phyloP scores from a whole-genome alignment of 129 eudicot genomes.

The Flaveria trinervia region DNA sequence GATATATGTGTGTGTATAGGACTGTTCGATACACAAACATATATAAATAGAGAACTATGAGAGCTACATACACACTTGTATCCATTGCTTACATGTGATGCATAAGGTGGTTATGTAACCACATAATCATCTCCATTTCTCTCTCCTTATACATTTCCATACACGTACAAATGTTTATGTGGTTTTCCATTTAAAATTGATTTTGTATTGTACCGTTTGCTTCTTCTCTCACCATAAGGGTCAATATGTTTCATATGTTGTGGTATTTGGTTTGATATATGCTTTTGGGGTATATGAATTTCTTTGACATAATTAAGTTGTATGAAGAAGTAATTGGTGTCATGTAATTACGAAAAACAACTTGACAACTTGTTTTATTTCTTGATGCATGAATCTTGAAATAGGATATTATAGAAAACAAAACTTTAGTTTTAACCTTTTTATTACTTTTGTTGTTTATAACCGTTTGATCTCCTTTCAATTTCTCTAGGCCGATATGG shows the following conservation, averaged over 20 bases:
- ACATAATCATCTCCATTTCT: not conserved
- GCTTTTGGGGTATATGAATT: not conserved
- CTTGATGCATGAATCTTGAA: not conserved
- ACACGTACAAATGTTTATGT: not conserved
- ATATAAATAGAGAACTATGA: not conserved
- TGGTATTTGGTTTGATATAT: not conserved
- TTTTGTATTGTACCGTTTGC: not conserved
- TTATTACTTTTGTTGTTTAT: conserved; percentile 4
- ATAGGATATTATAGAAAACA: not conserved
- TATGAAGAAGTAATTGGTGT: not conserved
- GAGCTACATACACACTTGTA: not conserved
- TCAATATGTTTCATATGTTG: not conserved
- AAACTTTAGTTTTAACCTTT: conserved; percentile 1
- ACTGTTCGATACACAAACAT: too few relatives aligned
- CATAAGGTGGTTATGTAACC: not conserved
- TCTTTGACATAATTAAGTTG: not conserved
- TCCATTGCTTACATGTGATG: not conserved
- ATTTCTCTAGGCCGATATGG: conserved; percentile 49
- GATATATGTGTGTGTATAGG: too few relatives aligned
- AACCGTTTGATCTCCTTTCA: not conserved
- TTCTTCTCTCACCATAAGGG: conserved; percentile 5
- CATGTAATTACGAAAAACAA: not conserved
- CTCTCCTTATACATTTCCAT: not conserved
- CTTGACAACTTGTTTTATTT: not conserved
- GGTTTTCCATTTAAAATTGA: not conserved